Evolutionary conservation across 2,329 filamentous ascomycete species (phyloP).

Genomic region (Pseudogymnoascus sp.): DNA sequence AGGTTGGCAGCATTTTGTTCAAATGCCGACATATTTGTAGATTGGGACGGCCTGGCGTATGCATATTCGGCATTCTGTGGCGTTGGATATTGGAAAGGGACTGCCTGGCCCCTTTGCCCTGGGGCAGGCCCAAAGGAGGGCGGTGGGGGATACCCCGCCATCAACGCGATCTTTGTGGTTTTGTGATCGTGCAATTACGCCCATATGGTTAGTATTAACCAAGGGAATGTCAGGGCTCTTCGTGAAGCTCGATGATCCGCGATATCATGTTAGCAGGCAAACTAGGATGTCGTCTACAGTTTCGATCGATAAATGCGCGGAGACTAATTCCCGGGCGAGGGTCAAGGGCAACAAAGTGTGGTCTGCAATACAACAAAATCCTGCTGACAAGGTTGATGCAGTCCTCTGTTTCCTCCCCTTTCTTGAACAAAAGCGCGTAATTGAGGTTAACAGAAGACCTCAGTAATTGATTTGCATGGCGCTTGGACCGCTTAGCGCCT

Average conservation of each 20-base stretch:
- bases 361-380: not conserved
- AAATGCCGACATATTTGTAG: slow-evolving; percentile 23
- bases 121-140: slow-evolving; percentile 34
- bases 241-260: slow-evolving; percentile 1
- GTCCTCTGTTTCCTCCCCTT: not conserved
- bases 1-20: slow-evolving; percentile 20
- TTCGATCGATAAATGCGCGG: not conserved
- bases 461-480: not conserved
- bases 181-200: not conserved
- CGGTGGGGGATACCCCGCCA: slow-evolving; percentile 41
- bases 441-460: not conserved
- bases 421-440: not conserved
- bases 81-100: not conserved
- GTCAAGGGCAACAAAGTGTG: not conserved
- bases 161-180: slow-evolving; percentile 22
- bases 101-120: not conserved
- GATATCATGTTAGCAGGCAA: slow-evolving; percentile 3
- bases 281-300: not conserved
- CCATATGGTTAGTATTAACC: not conserved
- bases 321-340: not conserved
- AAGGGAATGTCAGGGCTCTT: not conserved
- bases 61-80: slow-evolving; percentile 1
- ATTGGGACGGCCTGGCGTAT: slow-evolving; percentile 21
- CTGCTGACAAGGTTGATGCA: not conserved
- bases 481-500: slow-evolving; percentile 3